Evolutionary conservation across 768 basidiomycete genomes (phyloP).

Genomic region (Pleurotus ostreatus): DNA sequence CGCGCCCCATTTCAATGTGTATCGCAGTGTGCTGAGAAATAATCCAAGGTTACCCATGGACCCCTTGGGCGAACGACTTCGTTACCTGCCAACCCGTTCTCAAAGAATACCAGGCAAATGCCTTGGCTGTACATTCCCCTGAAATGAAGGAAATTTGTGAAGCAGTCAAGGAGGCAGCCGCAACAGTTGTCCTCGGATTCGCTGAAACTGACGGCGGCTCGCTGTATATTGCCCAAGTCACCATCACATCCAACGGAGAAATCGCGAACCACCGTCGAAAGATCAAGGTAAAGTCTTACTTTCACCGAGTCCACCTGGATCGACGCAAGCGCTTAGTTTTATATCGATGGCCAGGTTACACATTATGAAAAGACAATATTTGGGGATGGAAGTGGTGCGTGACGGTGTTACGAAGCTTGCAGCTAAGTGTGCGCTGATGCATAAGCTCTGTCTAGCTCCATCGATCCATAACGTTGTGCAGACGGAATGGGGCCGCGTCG

Average conservation of each 20-base stretch:
- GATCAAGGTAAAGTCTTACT: slow-evolving; percentile 20
- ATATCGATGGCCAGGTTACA: slow-evolving; percentile 19
- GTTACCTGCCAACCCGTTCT: slow-evolving; percentile 19
- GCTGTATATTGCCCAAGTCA: slow-evolving; percentile 23
- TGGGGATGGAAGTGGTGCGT: slow-evolving; percentile 25
- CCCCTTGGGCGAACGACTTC: slow-evolving; percentile 27
- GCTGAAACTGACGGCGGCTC: slow-evolving; percentile 23
- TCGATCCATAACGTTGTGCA: slow-evolving; percentile 26
- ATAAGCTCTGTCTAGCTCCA: slow-evolving; percentile 16
- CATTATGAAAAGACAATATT: slow-evolving; percentile 27
- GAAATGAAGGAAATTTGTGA: slow-evolving; percentile 26
- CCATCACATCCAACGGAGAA: slow-evolving; percentile 21
- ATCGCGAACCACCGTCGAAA: slow-evolving; percentile 26
- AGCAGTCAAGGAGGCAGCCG: slow-evolving; percentile 21
- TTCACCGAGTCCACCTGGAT: neutral
- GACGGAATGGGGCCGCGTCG: slow-evolving; percentile 22
- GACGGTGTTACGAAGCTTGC: neutral
- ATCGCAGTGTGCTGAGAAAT: neutral
- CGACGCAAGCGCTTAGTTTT: slow-evolving; percentile 5
- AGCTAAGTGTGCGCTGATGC: too few species aligned
- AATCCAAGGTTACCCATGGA: slow-evolving; percentile 25
- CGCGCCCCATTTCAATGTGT: neutral
- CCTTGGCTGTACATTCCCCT: slow-evolving; percentile 24
- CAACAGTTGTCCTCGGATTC: slow-evolving; percentile 24
- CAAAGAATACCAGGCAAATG: slow-evolving; percentile 24